phyloP scores from a whole-genome alignment of 148 eudicot genomes.

The Rhododendron molle region DNA sequence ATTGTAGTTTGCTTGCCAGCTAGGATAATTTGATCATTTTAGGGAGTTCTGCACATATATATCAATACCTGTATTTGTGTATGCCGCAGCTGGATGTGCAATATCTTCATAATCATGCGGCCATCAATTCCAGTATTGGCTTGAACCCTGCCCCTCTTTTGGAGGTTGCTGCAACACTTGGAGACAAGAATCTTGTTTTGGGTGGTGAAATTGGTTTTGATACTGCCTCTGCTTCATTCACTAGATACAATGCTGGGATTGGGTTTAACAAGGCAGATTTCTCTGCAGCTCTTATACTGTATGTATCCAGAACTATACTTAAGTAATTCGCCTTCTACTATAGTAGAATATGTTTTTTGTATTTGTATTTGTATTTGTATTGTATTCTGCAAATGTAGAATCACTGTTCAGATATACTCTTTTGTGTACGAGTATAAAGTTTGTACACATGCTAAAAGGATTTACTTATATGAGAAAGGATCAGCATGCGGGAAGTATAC shows the following conservation, averaged over 20 bases:
- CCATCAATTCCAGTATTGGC: slow-evolving; percentile 69
- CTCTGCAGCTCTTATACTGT: slow-evolving; percentile 75
- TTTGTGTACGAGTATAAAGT: background rate
- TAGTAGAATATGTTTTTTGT: background rate
- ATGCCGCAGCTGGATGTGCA: slow-evolving; percentile 71
- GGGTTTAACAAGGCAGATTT: slow-evolving; percentile 65
- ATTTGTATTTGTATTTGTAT: background rate
- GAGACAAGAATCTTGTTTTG: slow-evolving; percentile 55
- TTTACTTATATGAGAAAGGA: background rate
- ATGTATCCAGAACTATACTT: slow-evolving; percentile 24
- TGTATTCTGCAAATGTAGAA: background rate
- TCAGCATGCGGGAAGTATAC: background rate
- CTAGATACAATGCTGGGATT: slow-evolving; percentile 78
- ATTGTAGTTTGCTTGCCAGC: background rate
- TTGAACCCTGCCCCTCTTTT: slow-evolving; percentile 74
- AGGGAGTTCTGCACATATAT: background rate
- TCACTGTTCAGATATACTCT: background rate
- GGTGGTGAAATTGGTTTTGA: slow-evolving; percentile 93
- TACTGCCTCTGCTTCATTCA: slow-evolving; percentile 77
- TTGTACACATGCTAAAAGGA: background rate
- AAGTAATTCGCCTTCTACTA: background rate
- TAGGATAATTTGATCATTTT: background rate
- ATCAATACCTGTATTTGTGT: background rate
- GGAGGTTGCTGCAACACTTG: slow-evolving; percentile 70
- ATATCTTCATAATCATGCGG: slow-evolving; percentile 65